Conservation (phyloP, 352 stramenopile species). For the Phytophthora cajani region DNA sequence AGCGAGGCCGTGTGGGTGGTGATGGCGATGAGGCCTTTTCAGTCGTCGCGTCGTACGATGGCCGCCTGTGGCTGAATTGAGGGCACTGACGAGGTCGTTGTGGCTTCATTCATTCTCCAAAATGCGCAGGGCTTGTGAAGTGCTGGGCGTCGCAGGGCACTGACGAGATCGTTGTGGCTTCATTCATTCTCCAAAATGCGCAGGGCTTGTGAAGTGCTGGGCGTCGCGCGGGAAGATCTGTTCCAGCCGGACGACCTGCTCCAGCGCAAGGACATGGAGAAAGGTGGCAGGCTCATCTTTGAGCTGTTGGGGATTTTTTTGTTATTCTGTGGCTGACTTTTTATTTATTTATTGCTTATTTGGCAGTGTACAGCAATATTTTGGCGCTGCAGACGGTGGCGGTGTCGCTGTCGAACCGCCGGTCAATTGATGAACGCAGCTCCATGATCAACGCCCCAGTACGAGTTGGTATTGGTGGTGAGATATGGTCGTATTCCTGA, state of each 20-base stretch:
- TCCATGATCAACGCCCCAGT: conserved; percentile 52
- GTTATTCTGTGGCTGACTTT: background rate
- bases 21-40: background rate
- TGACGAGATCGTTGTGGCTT: conserved; percentile 14
- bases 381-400: conserved; percentile 75
- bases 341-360: conserved; percentile 9
- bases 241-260: conserved; percentile 83
- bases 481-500: conserved; percentile 3
- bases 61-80: conserved; percentile 14
- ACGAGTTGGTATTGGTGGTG: conserved; percentile 6
- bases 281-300: conserved; percentile 46
- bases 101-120: background rate
- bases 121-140: conserved; percentile 64
- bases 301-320: background rate
- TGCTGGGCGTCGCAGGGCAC: conserved; percentile 56
- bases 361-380: conserved; percentile 82
- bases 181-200: conserved; percentile 14
- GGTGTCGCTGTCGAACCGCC: conserved; percentile 74
- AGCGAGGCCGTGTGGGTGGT: background rate
- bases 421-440: conserved; percentile 83
- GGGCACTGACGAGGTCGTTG: conserved; percentile 17
- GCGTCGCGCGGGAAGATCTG: conserved; percentile 60
- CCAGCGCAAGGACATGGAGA: conserved; percentile 59
- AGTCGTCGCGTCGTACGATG: conserved; percentile 12
- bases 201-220: conserved; percentile 75